Base-by-base conservation (phyloP, 441 rosid genomes). In the Adansonia gregorii region DNA sequence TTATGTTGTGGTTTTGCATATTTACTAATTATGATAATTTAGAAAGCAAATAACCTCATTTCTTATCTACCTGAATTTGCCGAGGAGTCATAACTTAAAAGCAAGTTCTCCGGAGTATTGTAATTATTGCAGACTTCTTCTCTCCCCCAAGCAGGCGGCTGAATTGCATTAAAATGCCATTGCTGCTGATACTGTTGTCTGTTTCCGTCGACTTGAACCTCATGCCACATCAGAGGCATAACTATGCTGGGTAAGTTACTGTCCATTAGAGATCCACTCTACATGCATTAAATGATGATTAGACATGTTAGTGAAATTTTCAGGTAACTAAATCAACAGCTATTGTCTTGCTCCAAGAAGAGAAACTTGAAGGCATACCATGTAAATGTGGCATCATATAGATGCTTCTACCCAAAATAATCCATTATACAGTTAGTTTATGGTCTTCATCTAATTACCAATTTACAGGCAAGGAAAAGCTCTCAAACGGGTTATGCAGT, bases 201-300 rank as follows among this genome's bases (percentile, higher is more conserved):
- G 83, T 79, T 90, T 58, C 82, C 89, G 19, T n/a, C 83, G 60
- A 56, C 73, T 80, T 82, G 89, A 61, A 81, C 79, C 77, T 87
- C 94, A 63, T 95, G 88, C 94, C 93, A 89, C 81, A 83, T 84
- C 15, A 82, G 77, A 81, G 96, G 97, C 89, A 86, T 82, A 70
- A 81, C 78, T 83, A 90, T 84, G 79, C 84, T 60, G 6, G 90
- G 86, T 76, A 87, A 88, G 84, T 84, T 88, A 78, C 90, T 78
- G 59, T 89, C 96, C 64, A 86, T 80, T 49, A 91, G 69, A 76
- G 90, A 85, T 73, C 84, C 89, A 67, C 78, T 82, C 99, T 95
- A 84, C 89, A 84, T 71, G 73, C 76, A 78, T 67, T 60, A 52
- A 67, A 67, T 19, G 46, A 72, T 48, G 8, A 73, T 58, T 5